Base-by-base conservation (phyloP, 2,329 filamentous ascomycete genomes). In the Penicillium sp. region DNA sequence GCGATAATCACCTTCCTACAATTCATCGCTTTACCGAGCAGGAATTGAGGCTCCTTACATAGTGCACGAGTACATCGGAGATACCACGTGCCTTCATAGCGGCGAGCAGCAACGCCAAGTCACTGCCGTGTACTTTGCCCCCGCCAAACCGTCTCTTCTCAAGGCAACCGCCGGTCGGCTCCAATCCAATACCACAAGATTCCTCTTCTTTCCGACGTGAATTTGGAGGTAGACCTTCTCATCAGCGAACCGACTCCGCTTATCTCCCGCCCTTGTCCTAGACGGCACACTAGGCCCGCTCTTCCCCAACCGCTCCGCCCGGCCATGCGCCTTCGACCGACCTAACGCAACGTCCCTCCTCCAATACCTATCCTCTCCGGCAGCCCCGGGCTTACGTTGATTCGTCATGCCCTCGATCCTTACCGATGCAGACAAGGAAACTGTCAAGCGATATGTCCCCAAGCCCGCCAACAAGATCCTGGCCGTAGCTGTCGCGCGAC, bases 401-500 rank as follows among this genome's bases (percentile, higher is more conserved):
- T 54, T 59, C 67, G 69, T 56, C 59, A 79, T 79, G 77, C 82
- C 82, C 53, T 84, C 83, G 16, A 84, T 95, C 61, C 84, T 99
- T 52, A 89, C 81, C 70, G 93, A 96, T 68, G 88, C 92, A 67
- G 94, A 99, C 79, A 96, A 95, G 81, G 89, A 95, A 77, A 95
- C 86, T 56, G 92, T 99, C 75, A 95, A 95, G 79, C 87, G 94
- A 70, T 88, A 87, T 64, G 90, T 99, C 49, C 93, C 94, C 57
- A 96, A 95, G 74, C 85, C 90, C 59, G 86, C 86, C 66, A 99
- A 97, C 85, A 97, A 97, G 81, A 97, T 99, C 74, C 89, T 95
- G 62, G 91, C 92, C 57, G 93, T 95, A 61, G 94, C 90, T 54
- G 92, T 97, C 62, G 93, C 91, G 56, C 87, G 88, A 69, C 86